A percentile compares a stretch with the other conserved stretches of the same genome.
These are phyloP conservation scores for Cephaloascus fragrans DNA, from an alignment of 805 yeast species.

Conservation along the genomic window DNA sequence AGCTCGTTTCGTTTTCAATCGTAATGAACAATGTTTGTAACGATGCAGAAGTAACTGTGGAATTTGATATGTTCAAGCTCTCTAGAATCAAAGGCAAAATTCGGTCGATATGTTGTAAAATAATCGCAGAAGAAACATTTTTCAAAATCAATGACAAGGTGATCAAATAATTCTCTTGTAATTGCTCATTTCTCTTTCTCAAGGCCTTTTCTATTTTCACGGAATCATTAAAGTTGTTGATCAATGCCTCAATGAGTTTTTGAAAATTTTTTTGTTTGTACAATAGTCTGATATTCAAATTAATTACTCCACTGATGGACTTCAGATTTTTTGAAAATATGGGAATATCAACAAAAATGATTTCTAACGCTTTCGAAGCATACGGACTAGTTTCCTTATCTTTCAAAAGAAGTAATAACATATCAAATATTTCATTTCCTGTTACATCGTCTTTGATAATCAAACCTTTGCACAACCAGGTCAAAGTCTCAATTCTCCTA, in stretches of 20 bases:
- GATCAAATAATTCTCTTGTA: constrained; percentile 45
- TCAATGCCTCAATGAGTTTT: constrained; percentile 44
- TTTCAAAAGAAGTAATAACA: constrained; percentile 24
- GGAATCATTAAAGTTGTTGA: constrained; percentile 25
- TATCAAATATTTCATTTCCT: constrained; percentile 21
- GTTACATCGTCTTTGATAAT: constrained; percentile 43
- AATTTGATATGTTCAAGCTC: constrained; percentile 39
- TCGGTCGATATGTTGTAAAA: constrained; percentile 51
- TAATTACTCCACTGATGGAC: constrained; percentile 32
- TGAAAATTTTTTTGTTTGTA: constrained; percentile 78
- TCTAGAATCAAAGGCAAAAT: constrained; percentile 68
- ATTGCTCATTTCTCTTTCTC: constrained; percentile 6
- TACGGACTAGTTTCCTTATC: constrained; percentile 21
- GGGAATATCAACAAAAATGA: constrained; percentile 59
- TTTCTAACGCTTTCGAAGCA: constrained; percentile 46
- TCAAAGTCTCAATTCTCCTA: constrained; percentile 37
- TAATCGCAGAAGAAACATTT: constrained; percentile 51
- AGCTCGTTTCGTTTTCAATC: constrained; percentile 33
- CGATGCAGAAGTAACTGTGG: constrained; percentile 49
- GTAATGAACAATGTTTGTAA: constrained; percentile 46
- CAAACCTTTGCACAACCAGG: constrained; percentile 71
- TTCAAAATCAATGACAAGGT: constrained; percentile 61
- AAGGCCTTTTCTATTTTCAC: too few species aligned
- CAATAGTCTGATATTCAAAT: constrained; percentile 52
- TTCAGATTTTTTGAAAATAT: constrained; percentile 40